These are phyloP conservation scores for Raphidocelis subcapitata DNA, from an alignment of 139 green algal genomes.

Conservation along the genomic window DNA sequence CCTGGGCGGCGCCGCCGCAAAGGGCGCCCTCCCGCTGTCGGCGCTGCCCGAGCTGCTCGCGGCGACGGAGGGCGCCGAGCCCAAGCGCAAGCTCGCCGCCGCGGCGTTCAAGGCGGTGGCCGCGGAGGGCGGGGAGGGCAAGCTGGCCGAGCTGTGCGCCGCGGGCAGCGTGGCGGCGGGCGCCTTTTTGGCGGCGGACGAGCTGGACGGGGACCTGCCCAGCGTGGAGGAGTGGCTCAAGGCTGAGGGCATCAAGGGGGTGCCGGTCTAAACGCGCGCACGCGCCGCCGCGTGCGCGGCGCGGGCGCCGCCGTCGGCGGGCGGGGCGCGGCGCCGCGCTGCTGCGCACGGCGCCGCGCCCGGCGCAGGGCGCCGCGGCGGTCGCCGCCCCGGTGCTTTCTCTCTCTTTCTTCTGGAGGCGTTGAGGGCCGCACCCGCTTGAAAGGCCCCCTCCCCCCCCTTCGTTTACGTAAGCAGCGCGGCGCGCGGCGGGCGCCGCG, in stretches of 20 bases:
- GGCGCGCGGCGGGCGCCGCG: no score
- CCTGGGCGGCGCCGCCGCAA: slow-evolving; percentile 42
- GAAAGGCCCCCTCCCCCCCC: no score
- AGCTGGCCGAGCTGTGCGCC: slow-evolving; percentile 23
- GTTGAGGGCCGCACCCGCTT: no score
- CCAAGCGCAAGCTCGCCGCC: slow-evolving; percentile 57
- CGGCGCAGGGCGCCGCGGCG: no score
- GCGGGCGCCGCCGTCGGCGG: no score
- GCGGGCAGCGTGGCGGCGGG: slow-evolving; percentile 38
- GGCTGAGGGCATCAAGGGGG: slow-evolving; percentile 40
- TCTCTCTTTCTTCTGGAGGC: no score
- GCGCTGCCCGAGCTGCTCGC: slow-evolving; percentile 33
- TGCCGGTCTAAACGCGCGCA: slow-evolving; percentile 46
- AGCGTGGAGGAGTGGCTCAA: slow-evolving; percentile 51
- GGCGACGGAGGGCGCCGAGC: slow-evolving; percentile 48
- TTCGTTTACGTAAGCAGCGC: no score
- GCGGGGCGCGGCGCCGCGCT: no score
- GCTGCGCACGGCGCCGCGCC: no score
- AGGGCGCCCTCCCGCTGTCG: slow-evolving; percentile 5
- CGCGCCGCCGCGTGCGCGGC: no score
- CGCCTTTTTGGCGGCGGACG: slow-evolving; percentile 56
- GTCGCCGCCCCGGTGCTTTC: no score
- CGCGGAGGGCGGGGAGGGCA: slow-evolving; percentile 27
- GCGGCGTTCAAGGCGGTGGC: slow-evolving; percentile 46
- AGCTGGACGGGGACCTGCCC: slow-evolving; percentile 65